Evolutionary conservation across 768 basidiomycete genomes (phyloP).

Genomic region (Tephrocybe sp.): DNA sequence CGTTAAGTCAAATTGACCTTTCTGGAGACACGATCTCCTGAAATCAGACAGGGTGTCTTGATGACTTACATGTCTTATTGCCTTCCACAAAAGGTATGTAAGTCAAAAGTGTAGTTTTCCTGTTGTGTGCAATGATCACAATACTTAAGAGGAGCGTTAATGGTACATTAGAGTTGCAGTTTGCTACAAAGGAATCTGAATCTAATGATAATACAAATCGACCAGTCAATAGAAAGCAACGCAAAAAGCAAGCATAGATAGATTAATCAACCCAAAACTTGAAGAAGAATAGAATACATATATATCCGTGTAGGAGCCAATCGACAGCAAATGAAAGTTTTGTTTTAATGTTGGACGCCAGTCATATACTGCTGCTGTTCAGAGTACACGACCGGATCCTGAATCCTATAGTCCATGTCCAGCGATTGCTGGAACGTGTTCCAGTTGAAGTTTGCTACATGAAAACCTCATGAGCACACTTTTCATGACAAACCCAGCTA

Average conservation of each 20-base stretch:
- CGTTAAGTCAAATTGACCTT: no score
- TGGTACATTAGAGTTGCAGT: constrained; percentile 7
- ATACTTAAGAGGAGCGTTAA: not conserved
- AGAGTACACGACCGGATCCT: constrained; percentile 21
- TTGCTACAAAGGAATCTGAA: not conserved
- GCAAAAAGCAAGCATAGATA: not conserved
- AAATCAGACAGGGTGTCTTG: no score
- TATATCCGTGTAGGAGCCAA: not conserved
- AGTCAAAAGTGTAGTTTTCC: no score
- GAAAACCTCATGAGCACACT: not conserved
- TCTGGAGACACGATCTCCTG: no score
- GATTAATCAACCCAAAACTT: not conserved
- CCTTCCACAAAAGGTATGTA: no score
- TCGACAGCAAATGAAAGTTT: not conserved
- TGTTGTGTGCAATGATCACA: no score
- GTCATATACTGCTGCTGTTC: constrained; percentile 25
- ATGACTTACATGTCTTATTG: no score
- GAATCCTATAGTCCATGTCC: constrained; percentile 26
- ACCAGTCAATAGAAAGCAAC: not conserved
- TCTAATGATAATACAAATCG: not conserved
- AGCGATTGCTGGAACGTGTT: constrained; percentile 38
- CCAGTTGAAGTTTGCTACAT: constrained; percentile 34
- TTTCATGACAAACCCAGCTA: not conserved
- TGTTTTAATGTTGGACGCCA: constrained; percentile 18
- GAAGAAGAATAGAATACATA: not conserved